Evolutionary conservation across 345 rosid genomes (phyloP).

Genomic region (Eucalyptus pauciflora): DNA sequence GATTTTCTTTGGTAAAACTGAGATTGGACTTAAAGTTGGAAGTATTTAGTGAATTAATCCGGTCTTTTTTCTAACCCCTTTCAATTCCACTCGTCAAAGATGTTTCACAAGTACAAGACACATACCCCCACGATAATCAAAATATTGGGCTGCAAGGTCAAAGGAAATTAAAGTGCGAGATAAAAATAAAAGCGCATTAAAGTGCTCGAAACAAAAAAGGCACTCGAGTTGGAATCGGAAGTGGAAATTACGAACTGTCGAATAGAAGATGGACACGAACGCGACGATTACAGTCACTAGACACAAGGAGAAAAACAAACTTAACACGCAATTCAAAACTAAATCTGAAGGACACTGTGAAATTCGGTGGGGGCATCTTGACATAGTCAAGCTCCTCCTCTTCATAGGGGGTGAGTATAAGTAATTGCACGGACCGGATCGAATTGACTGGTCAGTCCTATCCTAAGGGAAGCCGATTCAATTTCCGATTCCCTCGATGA

Average conservation of each 20-base stretch:
- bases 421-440: fast-evolving
- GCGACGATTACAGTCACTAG: fast-evolving
- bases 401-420: too few species aligned
- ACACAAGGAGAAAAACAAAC: neutral
- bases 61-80: neutral
- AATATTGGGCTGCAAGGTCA: neutral
- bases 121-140: fast-evolving
- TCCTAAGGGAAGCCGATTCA: fast-evolving
- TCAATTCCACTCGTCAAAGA: neutral
- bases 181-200: neutral
- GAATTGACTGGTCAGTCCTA: fast-evolving
- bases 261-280: neutral
- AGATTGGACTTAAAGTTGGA: neutral
- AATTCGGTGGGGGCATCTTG: neutral
- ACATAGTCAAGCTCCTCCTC: neutral
- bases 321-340: neutral
- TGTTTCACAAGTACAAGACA: neutral
- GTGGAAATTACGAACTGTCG: neutral
- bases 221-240: neutral
- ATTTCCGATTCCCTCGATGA: fast-evolving
- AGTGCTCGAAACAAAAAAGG: neutral
- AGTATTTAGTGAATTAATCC: neutral
- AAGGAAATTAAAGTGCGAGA: neutral
- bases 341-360: neutral
- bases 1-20: neutral